These are phyloP conservation scores for Trichosanthes truncata DNA, from an alignment of 306 rosid genomes.

Conservation along the genomic window DNA sequence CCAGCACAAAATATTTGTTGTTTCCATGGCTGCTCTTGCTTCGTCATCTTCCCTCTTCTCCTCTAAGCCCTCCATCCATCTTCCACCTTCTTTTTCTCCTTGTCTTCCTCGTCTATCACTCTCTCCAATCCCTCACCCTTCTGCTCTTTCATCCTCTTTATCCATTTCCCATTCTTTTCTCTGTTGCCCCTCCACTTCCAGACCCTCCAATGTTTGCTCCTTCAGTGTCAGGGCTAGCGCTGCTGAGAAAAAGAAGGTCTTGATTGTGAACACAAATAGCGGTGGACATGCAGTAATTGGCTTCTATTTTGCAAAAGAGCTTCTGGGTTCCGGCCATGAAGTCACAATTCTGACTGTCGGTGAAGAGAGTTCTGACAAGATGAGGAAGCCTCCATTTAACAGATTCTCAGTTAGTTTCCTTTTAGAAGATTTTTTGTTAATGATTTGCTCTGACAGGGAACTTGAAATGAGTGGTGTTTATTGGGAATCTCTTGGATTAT, in stretches of 20 bases:
- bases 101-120: slow-evolving; percentile 32
- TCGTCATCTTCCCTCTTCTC: slow-evolving; percentile 47
- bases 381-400: slow-evolving; percentile 85
- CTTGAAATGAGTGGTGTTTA: not conserved
- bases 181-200: slow-evolving; percentile 22
- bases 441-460: not conserved
- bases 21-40: slow-evolving; percentile 79
- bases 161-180: slow-evolving; percentile 32
- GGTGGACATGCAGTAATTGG: slow-evolving; percentile 91
- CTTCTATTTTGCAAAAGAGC: slow-evolving; percentile 79
- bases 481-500: not conserved
- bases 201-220: slow-evolving; percentile 24
- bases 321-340: slow-evolving; percentile 63
- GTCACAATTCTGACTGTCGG: slow-evolving; percentile 82
- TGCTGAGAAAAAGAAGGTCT: slow-evolving; percentile 58
- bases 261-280: slow-evolving; percentile 69
- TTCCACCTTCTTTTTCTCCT: slow-evolving; percentile 32
- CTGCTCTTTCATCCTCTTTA: slow-evolving; percentile 31
- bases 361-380: slow-evolving; percentile 72
- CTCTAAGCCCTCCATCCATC: slow-evolving; percentile 31
- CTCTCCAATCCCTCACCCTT: slow-evolving; percentile 32
- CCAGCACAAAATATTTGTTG: not conserved
- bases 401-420: slow-evolving; percentile 54
- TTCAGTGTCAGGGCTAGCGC: slow-evolving; percentile 37
- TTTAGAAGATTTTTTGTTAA: not conserved